A percentile compares a stretch with the other conserved stretches of the same genome.
These are phyloP conservation scores for Rubia balearica DNA, from an alignment of 305 asterid species.

Conservation along the genomic window DNA sequence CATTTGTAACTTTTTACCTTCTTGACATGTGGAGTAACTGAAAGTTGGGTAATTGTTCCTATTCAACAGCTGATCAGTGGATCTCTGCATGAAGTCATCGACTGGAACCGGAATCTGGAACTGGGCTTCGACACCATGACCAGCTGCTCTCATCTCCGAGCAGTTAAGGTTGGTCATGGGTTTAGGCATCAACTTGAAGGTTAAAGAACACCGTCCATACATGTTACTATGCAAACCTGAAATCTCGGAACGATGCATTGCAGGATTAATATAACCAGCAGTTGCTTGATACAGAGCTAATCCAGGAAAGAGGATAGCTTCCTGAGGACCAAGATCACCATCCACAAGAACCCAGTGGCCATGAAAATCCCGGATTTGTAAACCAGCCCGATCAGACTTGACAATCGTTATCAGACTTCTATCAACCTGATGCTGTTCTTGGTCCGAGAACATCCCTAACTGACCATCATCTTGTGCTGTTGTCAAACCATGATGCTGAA, in stretches of 20 bases:
- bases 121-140: conserved; percentile 92
- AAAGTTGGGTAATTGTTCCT: conserved; percentile 51
- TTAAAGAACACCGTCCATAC: conserved; percentile 71
- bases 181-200: conserved; percentile 94
- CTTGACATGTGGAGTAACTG: conserved; percentile 66
- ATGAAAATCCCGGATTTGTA: conserved; percentile 76
- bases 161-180: conserved; percentile 81
- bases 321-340: conserved; percentile 93
- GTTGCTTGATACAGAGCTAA: conserved; percentile 94
- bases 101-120: conserved; percentile 90
- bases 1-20: conserved; percentile 46
- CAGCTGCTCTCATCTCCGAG: conserved; percentile 97
- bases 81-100: conserved; percentile 94
- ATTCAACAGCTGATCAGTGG: conserved; percentile 77
- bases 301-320: conserved; percentile 83
- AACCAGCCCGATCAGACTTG: conserved; percentile 78
- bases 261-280: conserved; percentile 88
- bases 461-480: conserved; percentile 72
- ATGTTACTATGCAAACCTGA: conserved; percentile 55
- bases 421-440: conserved; percentile 71
- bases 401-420: conserved; percentile 67
- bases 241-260: conserved; percentile 59
- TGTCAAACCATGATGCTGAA: conserved; percentile 70
- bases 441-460: conserved; percentile 69
- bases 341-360: conserved; percentile 92